These are phyloP conservation scores for Neocallimastix lanati DNA, from an alignment of 192 early-diverging fungal genomes.

Conservation along the genomic window DNA sequence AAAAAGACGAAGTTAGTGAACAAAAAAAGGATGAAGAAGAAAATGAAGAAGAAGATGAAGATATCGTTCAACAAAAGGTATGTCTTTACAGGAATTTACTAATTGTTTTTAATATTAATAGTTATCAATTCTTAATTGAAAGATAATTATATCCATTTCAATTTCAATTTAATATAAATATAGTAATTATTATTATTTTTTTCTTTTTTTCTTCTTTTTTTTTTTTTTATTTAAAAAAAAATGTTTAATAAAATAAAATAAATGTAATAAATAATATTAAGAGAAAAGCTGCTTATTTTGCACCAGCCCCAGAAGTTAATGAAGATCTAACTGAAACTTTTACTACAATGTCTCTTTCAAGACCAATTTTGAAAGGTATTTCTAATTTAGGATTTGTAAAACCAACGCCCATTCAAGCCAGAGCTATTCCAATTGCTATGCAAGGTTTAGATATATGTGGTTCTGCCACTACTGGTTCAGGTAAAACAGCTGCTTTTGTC, in stretches of 20 bases:
- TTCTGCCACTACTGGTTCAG: conserved; percentile 93
- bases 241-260: too few relatives aligned
- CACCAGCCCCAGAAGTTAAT: conserved; percentile 10
- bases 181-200: too few relatives aligned
- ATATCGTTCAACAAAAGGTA: conserved; percentile 10
- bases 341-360: conserved; percentile 76
- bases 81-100: too few relatives aligned
- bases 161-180: too few relatives aligned
- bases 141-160: too few relatives aligned
- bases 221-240: too few relatives aligned
- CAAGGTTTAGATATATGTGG: conserved; percentile 96
- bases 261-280: not conserved
- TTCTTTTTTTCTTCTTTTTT: too few relatives aligned
- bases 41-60: conserved; percentile 4
- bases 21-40: conserved; percentile 3
- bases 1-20: conserved; percentile 10
- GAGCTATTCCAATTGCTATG: conserved; percentile 81
- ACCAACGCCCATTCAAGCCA: conserved; percentile 85
- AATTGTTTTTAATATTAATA: too few relatives aligned
- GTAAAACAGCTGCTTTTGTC: conserved; percentile 94
- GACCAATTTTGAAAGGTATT: conserved; percentile 84
- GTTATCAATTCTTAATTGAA: too few relatives aligned
- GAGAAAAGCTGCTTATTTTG: conserved; percentile 28
- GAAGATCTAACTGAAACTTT: conserved; percentile 56
- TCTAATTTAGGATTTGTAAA: conserved; percentile 72